phyloP scores from a whole-genome alignment of 1,139 yeast species.

The Protomyces macrosporus region DNA sequence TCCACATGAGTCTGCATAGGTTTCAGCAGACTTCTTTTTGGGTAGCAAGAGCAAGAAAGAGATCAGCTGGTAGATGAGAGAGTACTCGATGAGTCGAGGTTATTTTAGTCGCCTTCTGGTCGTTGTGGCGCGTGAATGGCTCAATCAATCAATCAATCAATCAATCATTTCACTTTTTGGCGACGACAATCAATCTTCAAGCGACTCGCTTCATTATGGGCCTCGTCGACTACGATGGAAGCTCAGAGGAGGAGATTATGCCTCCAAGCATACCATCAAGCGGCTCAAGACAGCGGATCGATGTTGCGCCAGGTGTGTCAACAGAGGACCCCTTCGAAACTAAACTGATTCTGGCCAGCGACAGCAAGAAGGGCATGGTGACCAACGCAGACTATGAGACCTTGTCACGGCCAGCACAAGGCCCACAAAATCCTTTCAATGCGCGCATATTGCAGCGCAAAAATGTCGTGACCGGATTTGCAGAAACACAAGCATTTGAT shows the following conservation, averaged over 20 bases:
- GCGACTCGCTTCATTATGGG: neutral
- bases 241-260: neutral
- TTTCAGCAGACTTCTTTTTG: too few species aligned
- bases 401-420: constrained; percentile 32
- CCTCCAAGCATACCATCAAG: neutral
- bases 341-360: neutral
- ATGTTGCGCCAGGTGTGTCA: constrained; percentile 15
- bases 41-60: too few species aligned
- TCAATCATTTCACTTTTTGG: neutral
- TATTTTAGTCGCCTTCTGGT: too few species aligned
- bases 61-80: too few species aligned
- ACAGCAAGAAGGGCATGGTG: constrained; percentile 5
- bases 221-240: neutral
- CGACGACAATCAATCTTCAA: neutral
- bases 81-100: too few species aligned
- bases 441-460: constrained; percentile 26
- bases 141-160: too few species aligned
- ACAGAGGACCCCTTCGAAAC: constrained; percentile 4
- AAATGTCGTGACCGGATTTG: constrained; percentile 38
- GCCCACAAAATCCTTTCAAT: constrained; percentile 33
- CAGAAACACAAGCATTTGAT: constrained; percentile 43
- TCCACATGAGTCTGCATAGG: constrained; percentile 1
- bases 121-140: too few species aligned
- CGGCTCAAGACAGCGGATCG: neutral
- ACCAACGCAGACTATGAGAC: constrained; percentile 27